phyloP scores from a whole-genome alignment of 805 yeast species.

The baker's yeast (Saccharomyces cerevisiae) region DNA sequence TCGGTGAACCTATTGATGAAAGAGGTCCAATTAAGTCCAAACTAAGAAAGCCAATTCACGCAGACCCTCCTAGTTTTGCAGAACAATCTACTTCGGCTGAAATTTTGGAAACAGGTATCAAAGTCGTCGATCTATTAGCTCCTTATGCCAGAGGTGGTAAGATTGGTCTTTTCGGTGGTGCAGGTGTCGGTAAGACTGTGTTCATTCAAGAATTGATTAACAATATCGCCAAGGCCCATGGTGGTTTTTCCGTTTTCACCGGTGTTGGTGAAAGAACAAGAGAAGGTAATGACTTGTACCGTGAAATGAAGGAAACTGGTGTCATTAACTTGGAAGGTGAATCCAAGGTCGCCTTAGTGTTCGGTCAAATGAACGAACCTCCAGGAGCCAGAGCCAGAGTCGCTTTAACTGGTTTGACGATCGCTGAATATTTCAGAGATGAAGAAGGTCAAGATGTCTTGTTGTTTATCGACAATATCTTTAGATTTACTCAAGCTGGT shows the following conservation, averaged over 20 bases:
- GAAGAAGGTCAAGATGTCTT: constrained; percentile 99
- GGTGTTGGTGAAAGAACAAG: constrained; percentile 99
- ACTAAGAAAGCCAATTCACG: constrained; percentile 95
- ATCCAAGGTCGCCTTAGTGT: constrained; percentile 97
- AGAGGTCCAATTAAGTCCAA: constrained; percentile 95
- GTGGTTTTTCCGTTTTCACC: constrained; percentile 99
- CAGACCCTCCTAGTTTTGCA: constrained; percentile 92
- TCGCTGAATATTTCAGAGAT: constrained; percentile 99
- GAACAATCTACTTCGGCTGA: constrained; percentile 98
- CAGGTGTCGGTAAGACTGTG: constrained; percentile 99
- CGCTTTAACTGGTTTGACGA: constrained; percentile 98
- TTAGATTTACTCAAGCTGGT: constrained; percentile 99
- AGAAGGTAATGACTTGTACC: constrained; percentile 99
- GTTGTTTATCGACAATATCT: constrained; percentile 98
- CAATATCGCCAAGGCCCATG: constrained; percentile 99
- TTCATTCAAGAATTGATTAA: constrained; percentile 98
- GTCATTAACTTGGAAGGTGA: constrained; percentile 99
- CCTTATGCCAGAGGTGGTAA: constrained; percentile 99
- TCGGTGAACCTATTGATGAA: constrained; percentile 99
- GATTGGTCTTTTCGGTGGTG: constrained; percentile 99
- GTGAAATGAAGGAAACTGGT: constrained; percentile 99
- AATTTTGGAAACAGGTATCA: constrained; percentile 98
- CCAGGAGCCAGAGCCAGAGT: constrained; percentile 99
- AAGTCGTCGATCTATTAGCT: constrained; percentile 97
- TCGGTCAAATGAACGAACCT: constrained; percentile 99